Base-by-base conservation (phyloP, 2,329 filamentous ascomycete species). In the Ceratocystis diversiconidia region DNA sequence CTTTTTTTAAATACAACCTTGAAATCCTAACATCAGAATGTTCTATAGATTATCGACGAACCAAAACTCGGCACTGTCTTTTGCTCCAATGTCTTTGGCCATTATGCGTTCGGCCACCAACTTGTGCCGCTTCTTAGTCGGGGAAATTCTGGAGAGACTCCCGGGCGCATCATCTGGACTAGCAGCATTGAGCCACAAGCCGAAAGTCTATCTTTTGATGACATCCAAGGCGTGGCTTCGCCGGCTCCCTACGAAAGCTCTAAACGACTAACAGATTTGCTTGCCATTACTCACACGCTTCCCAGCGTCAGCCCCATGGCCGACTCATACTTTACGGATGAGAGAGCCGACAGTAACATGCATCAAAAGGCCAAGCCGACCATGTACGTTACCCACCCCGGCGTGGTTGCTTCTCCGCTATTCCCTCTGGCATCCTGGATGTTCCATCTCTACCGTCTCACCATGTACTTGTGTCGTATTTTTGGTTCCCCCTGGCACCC, bases 21-120 rank as follows among this genome's bases (percentile, higher is more conserved):
- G 6, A 52, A 10, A 22, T 63, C 6, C 48, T 57, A 25, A 63
- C 22, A 59, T 36, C 1, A 30, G 6, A 4, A 17, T 10, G 19
- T 17, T 48, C 7, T 28, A 4, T 8, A 61, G 25, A 46, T 19
- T 8, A 63, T 57, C 44, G 22, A 62, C n/a, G 62, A 63, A 66
- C 85, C 87, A 0, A 76, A 78, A 4, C 77, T 99, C 0, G 92
- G 90, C 2, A 81, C 90, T 70, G 85, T 96, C 19, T 99, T 97
- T 73, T 88, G 87, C 73, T 87, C 92, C 62, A 97, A 97, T 72
- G 82, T 96, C 36, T 97, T 99, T 73, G 94, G 94, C 0, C 94
- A 99, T 76, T 97, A 99, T 73, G 77, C 96, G 72, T 84, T 99
- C 28, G 84, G 84, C 17, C 92, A 96, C 74, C 85, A 87, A 72